Evolutionary conservation across 2,329 filamentous ascomycete species (phyloP).

Genomic region (Penicillium crustosum): DNA sequence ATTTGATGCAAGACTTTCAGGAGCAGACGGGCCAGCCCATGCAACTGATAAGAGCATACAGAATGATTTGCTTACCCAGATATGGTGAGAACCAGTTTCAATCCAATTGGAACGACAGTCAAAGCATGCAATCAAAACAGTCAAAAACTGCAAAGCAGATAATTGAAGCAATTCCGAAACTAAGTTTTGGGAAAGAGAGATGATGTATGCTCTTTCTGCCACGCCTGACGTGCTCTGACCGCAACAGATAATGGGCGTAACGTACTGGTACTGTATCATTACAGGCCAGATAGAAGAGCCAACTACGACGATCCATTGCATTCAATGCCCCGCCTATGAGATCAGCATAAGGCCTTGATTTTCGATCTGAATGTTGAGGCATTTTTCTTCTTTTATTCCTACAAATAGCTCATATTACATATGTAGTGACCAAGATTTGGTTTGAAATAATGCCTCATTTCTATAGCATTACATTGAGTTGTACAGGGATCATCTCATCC

Average conservation of each 20-base stretch:
- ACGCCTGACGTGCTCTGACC: constrained; percentile 38
- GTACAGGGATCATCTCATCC: not conserved
- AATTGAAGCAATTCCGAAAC: constrained; percentile 16
- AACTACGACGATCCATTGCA: constrained; percentile 1
- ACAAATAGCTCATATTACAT: not conserved
- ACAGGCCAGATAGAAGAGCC: constrained; percentile 9
- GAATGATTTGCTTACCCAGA: constrained; percentile 26
- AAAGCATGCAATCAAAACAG: constrained; percentile 1
- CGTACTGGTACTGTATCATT: constrained; percentile 26
- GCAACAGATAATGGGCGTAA: constrained; percentile 18
- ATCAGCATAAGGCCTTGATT: constrained; percentile 7
- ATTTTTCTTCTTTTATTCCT: not conserved
- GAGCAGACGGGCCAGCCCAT: not conserved
- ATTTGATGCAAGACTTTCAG: not conserved
- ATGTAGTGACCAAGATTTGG: not conserved
- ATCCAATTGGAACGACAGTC: constrained; percentile 14
- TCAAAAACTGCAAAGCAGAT: constrained; percentile 7
- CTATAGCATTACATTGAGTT: not conserved
- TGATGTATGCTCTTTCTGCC: constrained; percentile 41
- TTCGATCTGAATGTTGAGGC: not conserved
- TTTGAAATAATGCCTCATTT: not conserved
- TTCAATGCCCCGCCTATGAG: constrained; percentile 4
- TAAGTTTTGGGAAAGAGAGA: constrained; percentile 17
- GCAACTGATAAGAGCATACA: constrained; percentile 17
- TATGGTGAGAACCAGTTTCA: not conserved